Evolutionary conservation across 225 moss, liverwort and hornwort genomes (phyloP).

Genomic region (Physcomitrellopsis africana): DNA sequence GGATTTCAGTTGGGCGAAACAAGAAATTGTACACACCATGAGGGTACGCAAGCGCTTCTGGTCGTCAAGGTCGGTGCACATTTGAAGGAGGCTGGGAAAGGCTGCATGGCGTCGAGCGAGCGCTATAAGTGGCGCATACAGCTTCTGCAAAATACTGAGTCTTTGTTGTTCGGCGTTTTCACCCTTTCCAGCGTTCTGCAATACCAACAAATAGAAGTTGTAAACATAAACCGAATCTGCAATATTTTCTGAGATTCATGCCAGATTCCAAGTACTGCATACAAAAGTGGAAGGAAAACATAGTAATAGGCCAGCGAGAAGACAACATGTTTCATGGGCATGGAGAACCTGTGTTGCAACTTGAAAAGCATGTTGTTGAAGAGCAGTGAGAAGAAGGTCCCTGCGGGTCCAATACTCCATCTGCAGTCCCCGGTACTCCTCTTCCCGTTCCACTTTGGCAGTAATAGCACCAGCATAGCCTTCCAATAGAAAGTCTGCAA

Average conservation of each 20-base stretch:
- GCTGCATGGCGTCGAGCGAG: conserved; percentile 93
- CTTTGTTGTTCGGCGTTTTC: conserved; percentile 69
- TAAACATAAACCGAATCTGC: conserved; percentile 24
- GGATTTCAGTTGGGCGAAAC: conserved; percentile 5
- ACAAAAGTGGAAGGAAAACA: conserved; percentile 5
- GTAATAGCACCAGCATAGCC: conserved; percentile 95
- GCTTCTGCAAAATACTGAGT: conserved; percentile 56
- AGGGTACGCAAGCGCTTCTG: conserved; percentile 77
- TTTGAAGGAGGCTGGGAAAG: conserved; percentile 85
- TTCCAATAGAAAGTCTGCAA: conserved; percentile 85
- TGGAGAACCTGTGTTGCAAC: conserved; percentile 71
- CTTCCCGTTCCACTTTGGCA: conserved; percentile 95
- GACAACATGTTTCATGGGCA: conserved; percentile 14
- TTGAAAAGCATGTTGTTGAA: conserved; percentile 79
- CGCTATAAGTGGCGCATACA: conserved; percentile 78
- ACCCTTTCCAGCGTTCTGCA: conserved; percentile 61
- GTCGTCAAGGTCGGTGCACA: conserved; percentile 89
- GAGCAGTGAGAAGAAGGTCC: conserved; percentile 75
- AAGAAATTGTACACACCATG: conserved; percentile 63
- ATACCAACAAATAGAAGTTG: conserved; percentile 22
- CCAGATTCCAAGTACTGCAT: conserved; percentile 17
- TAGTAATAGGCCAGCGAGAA: conserved; percentile 16
- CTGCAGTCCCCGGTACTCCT: conserved; percentile 95
- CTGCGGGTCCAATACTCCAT: conserved; percentile 98
- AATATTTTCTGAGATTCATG: background rate